Conservation (phyloP, 129 eudicot species). For the Chrysanthemum seticuspe region DNA sequence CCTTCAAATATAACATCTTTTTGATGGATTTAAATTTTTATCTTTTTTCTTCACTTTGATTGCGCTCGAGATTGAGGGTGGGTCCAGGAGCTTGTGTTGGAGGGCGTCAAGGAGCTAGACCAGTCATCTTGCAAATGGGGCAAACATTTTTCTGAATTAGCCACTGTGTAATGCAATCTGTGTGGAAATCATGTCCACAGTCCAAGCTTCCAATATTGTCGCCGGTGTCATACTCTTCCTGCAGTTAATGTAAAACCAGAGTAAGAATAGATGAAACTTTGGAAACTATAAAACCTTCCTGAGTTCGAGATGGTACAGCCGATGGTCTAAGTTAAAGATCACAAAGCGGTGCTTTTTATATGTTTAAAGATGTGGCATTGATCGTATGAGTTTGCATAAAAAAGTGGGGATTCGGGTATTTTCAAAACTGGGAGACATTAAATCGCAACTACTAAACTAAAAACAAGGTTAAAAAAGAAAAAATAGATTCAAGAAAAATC, state of each 20-base stretch:
- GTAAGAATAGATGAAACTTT: background rate
- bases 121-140: constrained; percentile 46
- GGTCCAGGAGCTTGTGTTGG: background rate
- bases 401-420: too few relatives aligned
- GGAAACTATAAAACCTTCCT: too few relatives aligned
- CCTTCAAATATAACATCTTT: constrained; percentile 22
- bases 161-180: constrained; percentile 41
- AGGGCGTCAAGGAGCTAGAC: constrained; percentile 27
- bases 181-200: constrained; percentile 44
- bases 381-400: too few relatives aligned
- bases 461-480: too few relatives aligned
- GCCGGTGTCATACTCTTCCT: constrained; percentile 33
- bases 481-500: too few relatives aligned
- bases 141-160: constrained; percentile 36
- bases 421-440: too few relatives aligned
- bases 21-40: background rate
- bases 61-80: background rate
- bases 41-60: constrained; percentile 4
- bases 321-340: too few relatives aligned
- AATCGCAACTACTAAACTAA: too few relatives aligned
- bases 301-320: too few relatives aligned
- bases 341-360: too few relatives aligned
- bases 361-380: too few relatives aligned
- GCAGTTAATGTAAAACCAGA: background rate
- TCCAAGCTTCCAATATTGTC: constrained; percentile 37